phyloP scores from a whole-genome alignment of 1,284 basidiomycete genomes.

The Ganoderma sinense region DNA sequence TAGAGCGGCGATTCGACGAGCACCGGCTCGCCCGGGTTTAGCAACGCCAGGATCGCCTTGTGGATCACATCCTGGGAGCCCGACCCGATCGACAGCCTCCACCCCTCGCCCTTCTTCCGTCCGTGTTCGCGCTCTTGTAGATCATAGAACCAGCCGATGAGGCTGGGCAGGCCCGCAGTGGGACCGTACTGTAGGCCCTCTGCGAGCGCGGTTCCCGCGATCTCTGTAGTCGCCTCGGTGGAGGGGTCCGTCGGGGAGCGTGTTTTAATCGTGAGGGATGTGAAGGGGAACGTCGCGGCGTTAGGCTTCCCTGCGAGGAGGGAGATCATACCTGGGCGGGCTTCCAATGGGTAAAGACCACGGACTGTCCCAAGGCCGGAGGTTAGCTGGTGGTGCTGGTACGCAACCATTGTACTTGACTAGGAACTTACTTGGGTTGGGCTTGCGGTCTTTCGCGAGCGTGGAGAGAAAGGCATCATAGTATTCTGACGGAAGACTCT shows the following conservation, averaged over 20 bases:
- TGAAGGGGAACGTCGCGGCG: slow-evolving; percentile 89
- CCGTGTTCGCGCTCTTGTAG: slow-evolving; percentile 75
- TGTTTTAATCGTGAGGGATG: slow-evolving; percentile 68
- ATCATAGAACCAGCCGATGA: slow-evolving; percentile 72
- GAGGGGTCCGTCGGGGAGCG: slow-evolving; percentile 53
- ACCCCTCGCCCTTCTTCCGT: slow-evolving; percentile 62
- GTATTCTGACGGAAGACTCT: slow-evolving; percentile 54
- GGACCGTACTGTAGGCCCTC: slow-evolving; percentile 82
- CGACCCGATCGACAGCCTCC: slow-evolving; percentile 80
- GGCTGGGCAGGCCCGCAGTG: slow-evolving; percentile 71
- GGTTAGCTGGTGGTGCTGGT: not conserved
- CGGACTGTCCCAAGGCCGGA: too few species aligned
- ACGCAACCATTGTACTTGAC: too few species aligned
- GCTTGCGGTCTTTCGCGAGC: slow-evolving; percentile 61
- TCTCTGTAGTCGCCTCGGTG: slow-evolving; percentile 54
- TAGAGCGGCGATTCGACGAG: slow-evolving; percentile 91
- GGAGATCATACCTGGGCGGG: slow-evolving; percentile 82
- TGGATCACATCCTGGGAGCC: slow-evolving; percentile 91
- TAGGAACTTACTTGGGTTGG: slow-evolving; percentile 61
- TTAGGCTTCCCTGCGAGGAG: slow-evolving; percentile 92
- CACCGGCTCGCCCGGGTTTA: slow-evolving; percentile 85
- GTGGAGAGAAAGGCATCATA: slow-evolving; percentile 66
- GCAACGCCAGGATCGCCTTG: slow-evolving; percentile 71
- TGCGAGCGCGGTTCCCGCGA: slow-evolving; percentile 66
- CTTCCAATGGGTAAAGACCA: slow-evolving; percentile 80